Evolutionary conservation across 192 early-diverging fungal genomes (phyloP), one percentile per base, ranked within the genome.

Genomic region (Dispira simplex): DNA sequence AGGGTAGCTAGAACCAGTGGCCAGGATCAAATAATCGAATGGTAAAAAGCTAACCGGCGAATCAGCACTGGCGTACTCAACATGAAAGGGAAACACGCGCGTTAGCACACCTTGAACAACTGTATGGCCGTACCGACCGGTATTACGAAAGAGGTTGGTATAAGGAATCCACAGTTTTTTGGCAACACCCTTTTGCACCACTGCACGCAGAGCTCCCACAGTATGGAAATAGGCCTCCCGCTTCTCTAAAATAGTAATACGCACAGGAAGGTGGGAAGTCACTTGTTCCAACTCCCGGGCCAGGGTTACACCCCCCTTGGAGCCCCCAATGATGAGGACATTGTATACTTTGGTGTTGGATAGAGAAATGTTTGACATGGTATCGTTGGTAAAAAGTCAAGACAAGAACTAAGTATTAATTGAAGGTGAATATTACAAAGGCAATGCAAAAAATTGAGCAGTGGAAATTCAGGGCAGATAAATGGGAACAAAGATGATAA

Each of bases 21-120:
- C 72, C 27, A 90, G 65, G 3, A 83, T 73, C 48, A 84, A 63
- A 68, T 84, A 90, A 65, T 90, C 80, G 46, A 82, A 90, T 4
- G 72, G 18, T 21, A 88, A 46, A 39, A 62, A 62, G 16, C 45
- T 62, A 4, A 62, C 59, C 44, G 59, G 59, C 20, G 67, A 57
- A 8, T 75, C 67, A 0, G 81, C 80, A 25, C 73, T 73, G 47
- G 60, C 76, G 26, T 87, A 68, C 16, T 68, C 68, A 10, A 83
- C 63, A 11, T 77, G 57, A 47, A 71, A 65, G 23, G 47, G 44
- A 20, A 70, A 62, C 13, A 87, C 73, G 18, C 70, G 46, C 3
- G 70, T 51, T 0, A 80, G 72, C 1, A 60, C 63, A 0, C 71
- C 81, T 14, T 83, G 80, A 47, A 86, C 68, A 53, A 85, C 69